Base-by-base conservation (phyloP, 2,329 filamentous ascomycete species). In the Cladosporium sp. region DNA sequence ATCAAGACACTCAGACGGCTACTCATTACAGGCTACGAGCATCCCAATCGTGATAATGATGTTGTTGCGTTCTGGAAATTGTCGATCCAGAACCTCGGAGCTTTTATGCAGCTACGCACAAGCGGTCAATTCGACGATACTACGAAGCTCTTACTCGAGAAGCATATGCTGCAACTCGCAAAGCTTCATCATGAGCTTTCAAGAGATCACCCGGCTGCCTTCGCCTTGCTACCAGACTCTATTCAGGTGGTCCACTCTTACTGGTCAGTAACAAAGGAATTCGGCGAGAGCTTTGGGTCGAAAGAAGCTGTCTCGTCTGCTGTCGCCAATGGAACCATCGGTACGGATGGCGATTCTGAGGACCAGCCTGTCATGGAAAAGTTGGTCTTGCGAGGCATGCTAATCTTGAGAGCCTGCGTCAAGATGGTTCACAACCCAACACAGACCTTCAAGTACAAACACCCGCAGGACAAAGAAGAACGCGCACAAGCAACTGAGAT, bases 171-270 rank as follows among this genome's bases (percentile, higher is more conserved):
- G 40, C 92, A 97, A 69, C 87, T 97, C 50, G 87, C 92, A 3
- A 99, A 97, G 73, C 78, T 99, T 3, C 94, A 97, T 70, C 80
- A 95, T 37, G 87, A 91, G 57, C 93, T 97, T 87, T 85, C 90
- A 1, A 84, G 84, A 50, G 76, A 80, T 4, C 91, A 96, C 70
- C 86, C 92, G 1, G 86, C 89, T 3, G 89, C 91, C 56, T 97
- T 97, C 72, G 86, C 87, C 0, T 79, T 90, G 12, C 80, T 99
- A 6, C 90, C 91, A 1, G 87, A 90, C 66, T 91, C 90, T 2
- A 76, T 96, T 15, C 79, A 85, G 15, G 82, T 97, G 22, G 86
- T 90, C 1, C 84, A 84, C 63, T 86, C 88, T 15, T 97, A 97
- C 72, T 97, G 94, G 93, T 82, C 83, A 28, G 77, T 97, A 5